Percentiles rank a stretch among this genome's conserved stretches.
Evolutionary conservation across 1,139 yeast species (phyloP).

Genomic region (Magnusiomyces magnusii): DNA sequence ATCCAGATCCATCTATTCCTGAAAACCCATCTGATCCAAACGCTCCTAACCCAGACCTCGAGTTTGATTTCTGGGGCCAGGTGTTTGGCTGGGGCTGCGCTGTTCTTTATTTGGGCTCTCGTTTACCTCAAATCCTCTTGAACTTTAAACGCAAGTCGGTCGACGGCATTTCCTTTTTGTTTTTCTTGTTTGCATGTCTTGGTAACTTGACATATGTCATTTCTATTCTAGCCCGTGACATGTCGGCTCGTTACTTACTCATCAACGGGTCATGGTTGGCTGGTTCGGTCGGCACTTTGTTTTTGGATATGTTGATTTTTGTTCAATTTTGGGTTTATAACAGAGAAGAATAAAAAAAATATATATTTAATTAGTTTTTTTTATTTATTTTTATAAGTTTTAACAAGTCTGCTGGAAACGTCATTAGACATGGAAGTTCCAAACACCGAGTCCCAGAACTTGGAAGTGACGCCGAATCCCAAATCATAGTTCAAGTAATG

Average conservation of each 20-base stretch:
- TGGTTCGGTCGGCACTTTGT: slow-evolving; percentile 83
- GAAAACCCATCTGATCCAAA: slow-evolving; percentile 13
- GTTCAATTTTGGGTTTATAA: slow-evolving; percentile 80
- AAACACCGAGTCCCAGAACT: slow-evolving; percentile 90
- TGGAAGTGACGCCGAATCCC: slow-evolving; percentile 93
- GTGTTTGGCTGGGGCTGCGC: slow-evolving; percentile 92
- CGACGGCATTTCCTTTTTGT: slow-evolving; percentile 87
- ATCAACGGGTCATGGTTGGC: slow-evolving; percentile 90
- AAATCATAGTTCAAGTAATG: slow-evolving; percentile 94
- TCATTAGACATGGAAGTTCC: slow-evolving; percentile 49
- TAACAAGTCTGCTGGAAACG: slow-evolving; percentile 10
- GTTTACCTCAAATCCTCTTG: slow-evolving; percentile 81
- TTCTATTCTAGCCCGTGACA: slow-evolving; percentile 64
- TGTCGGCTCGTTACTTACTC: slow-evolving; percentile 58
- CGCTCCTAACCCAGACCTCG: slow-evolving; percentile 32
- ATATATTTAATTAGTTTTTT: too few relatives aligned
- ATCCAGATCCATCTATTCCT: slow-evolving; percentile 16
- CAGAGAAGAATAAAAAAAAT: slow-evolving; percentile 25
- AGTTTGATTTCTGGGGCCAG: slow-evolving; percentile 74
- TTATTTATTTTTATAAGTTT: background rate
- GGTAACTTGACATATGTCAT: slow-evolving; percentile 88
- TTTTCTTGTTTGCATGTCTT: slow-evolving; percentile 85
- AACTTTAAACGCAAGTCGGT: slow-evolving; percentile 81
- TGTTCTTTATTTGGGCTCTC: slow-evolving; percentile 70
- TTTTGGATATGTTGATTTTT: slow-evolving; percentile 73